These are phyloP conservation scores for Wickerhamomyces tratensis DNA, from an alignment of 805 yeast species.

Conservation along the genomic window DNA sequence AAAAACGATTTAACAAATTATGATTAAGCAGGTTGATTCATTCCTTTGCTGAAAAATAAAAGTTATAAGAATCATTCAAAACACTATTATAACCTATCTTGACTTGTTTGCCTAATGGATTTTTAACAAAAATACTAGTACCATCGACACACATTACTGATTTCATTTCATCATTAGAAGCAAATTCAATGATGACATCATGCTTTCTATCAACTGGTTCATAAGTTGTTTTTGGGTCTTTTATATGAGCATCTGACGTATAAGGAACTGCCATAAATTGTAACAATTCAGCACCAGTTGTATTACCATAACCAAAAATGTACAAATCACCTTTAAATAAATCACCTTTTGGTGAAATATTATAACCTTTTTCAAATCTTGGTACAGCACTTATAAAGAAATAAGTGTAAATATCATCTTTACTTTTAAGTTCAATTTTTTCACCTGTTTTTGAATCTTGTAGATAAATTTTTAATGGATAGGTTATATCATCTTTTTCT, in stretches of 20 bases:
- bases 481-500: constrained; percentile 20
- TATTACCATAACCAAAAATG: constrained; percentile 7
- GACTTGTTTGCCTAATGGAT: no score
- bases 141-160: no score
- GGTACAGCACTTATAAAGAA: constrained; percentile 10
- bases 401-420: constrained; percentile 6
- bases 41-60: no score
- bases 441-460: not conserved
- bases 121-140: no score
- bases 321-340: constrained; percentile 9
- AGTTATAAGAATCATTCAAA: no score
- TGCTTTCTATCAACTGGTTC: constrained; percentile 1
- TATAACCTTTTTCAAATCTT: constrained; percentile 11
- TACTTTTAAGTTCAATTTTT: not conserved
- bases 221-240: constrained; percentile 4
- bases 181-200: constrained; percentile 2
- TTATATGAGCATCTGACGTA: constrained; percentile 9
- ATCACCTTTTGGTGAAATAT: constrained; percentile 15
- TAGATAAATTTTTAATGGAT: constrained; percentile 1
- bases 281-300: constrained; percentile 5
- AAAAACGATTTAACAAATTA: no score
- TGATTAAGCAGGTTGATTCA: no score
- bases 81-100: no score
- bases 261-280: constrained; percentile 11
- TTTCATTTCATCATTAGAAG: not conserved